Percentiles rank a stretch among this genome's conserved stretches.
Evolutionary conservation across 805 yeast genomes (phyloP).

Genomic region (Ogataea ganodermae): DNA sequence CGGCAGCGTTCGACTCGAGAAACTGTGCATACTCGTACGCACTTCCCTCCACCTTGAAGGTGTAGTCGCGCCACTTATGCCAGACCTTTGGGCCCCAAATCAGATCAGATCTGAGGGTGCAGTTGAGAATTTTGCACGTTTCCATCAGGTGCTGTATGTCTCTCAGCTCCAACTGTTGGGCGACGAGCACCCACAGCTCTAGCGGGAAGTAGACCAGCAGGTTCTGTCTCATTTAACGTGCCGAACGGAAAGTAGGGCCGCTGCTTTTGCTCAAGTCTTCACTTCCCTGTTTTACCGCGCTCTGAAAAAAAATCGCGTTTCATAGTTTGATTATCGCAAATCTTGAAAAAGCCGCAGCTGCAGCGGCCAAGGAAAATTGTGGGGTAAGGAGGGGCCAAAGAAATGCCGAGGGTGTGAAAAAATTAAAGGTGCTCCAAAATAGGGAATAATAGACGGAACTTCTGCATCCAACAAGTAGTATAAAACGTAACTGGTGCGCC

Average conservation of each 20-base stretch:
- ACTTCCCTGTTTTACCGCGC: neutral
- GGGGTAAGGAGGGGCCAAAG: neutral
- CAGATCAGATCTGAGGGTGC: neutral
- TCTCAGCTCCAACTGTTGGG: neutral
- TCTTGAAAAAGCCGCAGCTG: neutral
- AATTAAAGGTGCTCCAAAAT: neutral
- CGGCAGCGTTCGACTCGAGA: neutral
- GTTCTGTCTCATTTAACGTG: neutral
- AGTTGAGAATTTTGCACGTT: neutral
- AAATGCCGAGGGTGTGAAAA: neutral
- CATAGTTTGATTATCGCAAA: neutral
- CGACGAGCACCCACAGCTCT: neutral
- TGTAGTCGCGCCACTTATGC: neutral
- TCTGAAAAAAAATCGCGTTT: neutral
- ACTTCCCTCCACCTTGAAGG: neutral
- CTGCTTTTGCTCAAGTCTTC: neutral
- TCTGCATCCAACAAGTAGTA: too few species aligned
- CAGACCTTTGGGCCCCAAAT: neutral
- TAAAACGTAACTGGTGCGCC: too few species aligned
- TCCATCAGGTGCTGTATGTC: neutral
- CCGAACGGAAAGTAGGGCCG: too few species aligned
- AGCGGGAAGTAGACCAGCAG: neutral
- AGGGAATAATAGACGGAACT: neutral
- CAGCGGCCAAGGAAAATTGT: neutral
- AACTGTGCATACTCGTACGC: neutral